Conservation (phyloP, 2,329 filamentous ascomycete species). For the Pseudopyrenochaeta lycopersici region DNA sequence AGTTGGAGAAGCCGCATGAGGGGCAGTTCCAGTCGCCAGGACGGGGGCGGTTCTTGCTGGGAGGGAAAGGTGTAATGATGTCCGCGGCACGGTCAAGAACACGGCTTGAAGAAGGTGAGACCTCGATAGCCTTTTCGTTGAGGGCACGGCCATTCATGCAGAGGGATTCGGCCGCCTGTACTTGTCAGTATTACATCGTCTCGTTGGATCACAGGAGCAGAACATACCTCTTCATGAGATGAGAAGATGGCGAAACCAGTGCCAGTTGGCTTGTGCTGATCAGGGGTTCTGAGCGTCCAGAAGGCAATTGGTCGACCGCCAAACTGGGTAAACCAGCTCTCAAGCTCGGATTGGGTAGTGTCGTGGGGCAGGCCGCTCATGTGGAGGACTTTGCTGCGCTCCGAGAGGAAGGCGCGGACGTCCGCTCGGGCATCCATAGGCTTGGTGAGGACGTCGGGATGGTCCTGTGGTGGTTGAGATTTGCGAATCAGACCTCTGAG, state of each 20-base stretch:
- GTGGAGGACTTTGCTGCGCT: conserved; percentile 97
- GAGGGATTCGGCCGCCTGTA: conserved; percentile 90
- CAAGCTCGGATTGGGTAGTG: conserved; percentile 96
- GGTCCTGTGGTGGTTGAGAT: conserved; percentile 91
- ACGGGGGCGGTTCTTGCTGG: conserved; percentile 96
- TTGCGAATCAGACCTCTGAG: conserved; percentile 93
- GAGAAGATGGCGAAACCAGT: conserved; percentile 99
- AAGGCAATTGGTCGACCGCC: conserved; percentile 97
- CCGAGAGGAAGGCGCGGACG: conserved; percentile 92
- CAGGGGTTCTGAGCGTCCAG: conserved; percentile 96
- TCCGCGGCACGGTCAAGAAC: conserved; percentile 95
- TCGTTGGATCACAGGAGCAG: neutral
- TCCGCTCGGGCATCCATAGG: conserved; percentile 98
- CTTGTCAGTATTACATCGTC: conserved; percentile 19
- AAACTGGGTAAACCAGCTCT: conserved; percentile 99
- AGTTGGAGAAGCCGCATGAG: conserved; percentile 98
- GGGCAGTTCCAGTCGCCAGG: conserved; percentile 99
- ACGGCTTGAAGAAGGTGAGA: conserved; percentile 95
- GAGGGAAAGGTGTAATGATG: conserved; percentile 95
- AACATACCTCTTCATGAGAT: conserved; percentile 93
- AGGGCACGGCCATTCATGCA: conserved; percentile 99
- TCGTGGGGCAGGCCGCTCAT: conserved; percentile 98
- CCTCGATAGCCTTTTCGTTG: conserved; percentile 98
- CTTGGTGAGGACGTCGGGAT: conserved; percentile 91
- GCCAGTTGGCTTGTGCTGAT: conserved; percentile 99